Conservation (phyloP, 2,329 filamentous ascomycete species). For the Calonectria pseudoturangicola region DNA sequence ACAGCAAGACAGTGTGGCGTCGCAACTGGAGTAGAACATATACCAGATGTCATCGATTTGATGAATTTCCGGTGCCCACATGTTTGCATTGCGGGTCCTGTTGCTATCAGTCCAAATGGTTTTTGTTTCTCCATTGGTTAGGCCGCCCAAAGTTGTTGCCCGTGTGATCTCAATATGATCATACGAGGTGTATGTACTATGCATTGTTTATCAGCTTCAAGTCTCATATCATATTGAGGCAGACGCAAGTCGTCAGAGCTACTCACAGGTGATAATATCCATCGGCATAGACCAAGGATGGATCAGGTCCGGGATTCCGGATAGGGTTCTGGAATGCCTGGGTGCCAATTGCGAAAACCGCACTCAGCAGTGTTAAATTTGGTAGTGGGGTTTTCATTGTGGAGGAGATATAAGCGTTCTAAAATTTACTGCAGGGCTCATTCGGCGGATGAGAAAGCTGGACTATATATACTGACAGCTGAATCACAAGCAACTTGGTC, state of each 20-base stretch:
- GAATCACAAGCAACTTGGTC: background rate
- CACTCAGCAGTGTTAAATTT: background rate
- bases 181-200: constrained; percentile 4
- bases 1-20: background rate
- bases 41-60: constrained; percentile 3
- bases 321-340: constrained; percentile 15
- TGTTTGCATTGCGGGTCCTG: constrained; percentile 15
- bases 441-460: background rate
- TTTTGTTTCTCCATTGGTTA: constrained; percentile 9
- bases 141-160: constrained; percentile 1
- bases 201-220: background rate
- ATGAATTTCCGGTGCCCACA: constrained; percentile 22
- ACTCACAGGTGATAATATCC: constrained; percentile 20
- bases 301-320: constrained; percentile 9
- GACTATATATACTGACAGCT: constrained; percentile 4
- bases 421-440: background rate
- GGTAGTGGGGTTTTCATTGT: background rate
- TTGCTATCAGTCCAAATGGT: constrained; percentile 13
- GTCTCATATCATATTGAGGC: background rate
- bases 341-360: background rate
- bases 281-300: constrained; percentile 11
- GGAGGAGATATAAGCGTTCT: too few species aligned
- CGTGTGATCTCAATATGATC: constrained; percentile 13
- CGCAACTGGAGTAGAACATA: constrained; percentile 18
- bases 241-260: background rate